Conservation (phyloP, 805 yeast species). For the Saturnispora galanensis region DNA sequence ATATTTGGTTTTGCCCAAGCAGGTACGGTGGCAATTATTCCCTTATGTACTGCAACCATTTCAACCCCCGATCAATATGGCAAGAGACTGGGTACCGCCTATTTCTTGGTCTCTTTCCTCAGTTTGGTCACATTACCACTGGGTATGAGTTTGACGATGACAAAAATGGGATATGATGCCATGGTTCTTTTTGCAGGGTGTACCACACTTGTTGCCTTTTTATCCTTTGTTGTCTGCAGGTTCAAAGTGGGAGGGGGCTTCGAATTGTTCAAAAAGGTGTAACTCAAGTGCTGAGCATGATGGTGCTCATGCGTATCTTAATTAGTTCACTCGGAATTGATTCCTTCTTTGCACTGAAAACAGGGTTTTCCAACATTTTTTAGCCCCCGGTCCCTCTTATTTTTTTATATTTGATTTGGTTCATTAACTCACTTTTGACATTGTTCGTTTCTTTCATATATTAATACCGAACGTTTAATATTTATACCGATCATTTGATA, state of each 20-base stretch:
- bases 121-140: constrained; percentile 39
- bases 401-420: too few relatives aligned
- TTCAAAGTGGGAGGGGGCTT: constrained; percentile 19
- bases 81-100: constrained; percentile 61
- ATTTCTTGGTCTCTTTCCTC: constrained; percentile 37
- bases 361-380: too few relatives aligned
- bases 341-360: too few relatives aligned
- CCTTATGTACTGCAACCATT: constrained; percentile 59
- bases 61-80: constrained; percentile 60
- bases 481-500: too few relatives aligned
- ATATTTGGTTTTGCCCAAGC: constrained; percentile 53
- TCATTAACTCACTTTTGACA: too few relatives aligned
- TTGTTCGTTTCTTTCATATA: too few relatives aligned
- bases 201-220: constrained; percentile 18
- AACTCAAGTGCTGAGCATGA: too few relatives aligned
- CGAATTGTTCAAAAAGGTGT: background rate
- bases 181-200: constrained; percentile 26
- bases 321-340: too few relatives aligned
- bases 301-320: too few relatives aligned
- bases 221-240: constrained; percentile 15
- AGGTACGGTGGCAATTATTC: constrained; percentile 53
- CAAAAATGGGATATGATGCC: constrained; percentile 21
- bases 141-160: constrained; percentile 28
- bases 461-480: too few relatives aligned
- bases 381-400: too few relatives aligned